Evolutionary conservation across 2,329 filamentous ascomycete genomes (phyloP).

Genomic region (Alternaria angustiovoidea): DNA sequence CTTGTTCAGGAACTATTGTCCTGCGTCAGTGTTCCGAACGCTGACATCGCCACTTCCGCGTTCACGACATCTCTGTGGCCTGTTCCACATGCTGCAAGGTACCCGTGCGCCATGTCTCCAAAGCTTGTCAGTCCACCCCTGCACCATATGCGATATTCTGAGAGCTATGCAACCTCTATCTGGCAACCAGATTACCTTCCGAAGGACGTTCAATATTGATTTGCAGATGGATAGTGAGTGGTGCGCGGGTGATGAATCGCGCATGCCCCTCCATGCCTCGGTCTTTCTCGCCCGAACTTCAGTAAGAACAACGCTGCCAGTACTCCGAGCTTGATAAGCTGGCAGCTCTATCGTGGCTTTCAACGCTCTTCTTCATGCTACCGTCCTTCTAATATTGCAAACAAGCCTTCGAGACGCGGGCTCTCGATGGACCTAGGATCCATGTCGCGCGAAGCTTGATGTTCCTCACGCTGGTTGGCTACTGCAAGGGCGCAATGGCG

Average conservation of each 20-base stretch:
- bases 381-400: conserved; percentile 13
- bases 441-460: conserved; percentile 24
- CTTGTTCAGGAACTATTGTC: not conserved
- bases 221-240: conserved; percentile 3
- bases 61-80: not conserved
- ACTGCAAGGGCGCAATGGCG: conserved; percentile 19
- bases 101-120: conserved; percentile 6
- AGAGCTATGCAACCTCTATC: not conserved
- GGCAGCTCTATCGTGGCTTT: not conserved
- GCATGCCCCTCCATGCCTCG: not conserved
- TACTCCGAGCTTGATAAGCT: not conserved
- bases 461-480: conserved; percentile 26
- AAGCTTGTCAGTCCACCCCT: not conserved
- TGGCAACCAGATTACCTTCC: not conserved
- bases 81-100: conserved; percentile 15
- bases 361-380: conserved; percentile 3
- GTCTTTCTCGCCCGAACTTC: not conserved
- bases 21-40: not conserved
- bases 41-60: conserved; percentile 12
- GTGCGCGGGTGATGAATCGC: not conserved
- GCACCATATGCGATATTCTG: not conserved
- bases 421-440: conserved; percentile 4
- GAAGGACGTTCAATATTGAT: not conserved
- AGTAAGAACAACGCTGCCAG: not conserved
- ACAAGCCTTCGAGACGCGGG: conserved; percentile 23